phyloP scores from a whole-genome alignment of 805 yeast species.

The Ogataea dorogensis region DNA sequence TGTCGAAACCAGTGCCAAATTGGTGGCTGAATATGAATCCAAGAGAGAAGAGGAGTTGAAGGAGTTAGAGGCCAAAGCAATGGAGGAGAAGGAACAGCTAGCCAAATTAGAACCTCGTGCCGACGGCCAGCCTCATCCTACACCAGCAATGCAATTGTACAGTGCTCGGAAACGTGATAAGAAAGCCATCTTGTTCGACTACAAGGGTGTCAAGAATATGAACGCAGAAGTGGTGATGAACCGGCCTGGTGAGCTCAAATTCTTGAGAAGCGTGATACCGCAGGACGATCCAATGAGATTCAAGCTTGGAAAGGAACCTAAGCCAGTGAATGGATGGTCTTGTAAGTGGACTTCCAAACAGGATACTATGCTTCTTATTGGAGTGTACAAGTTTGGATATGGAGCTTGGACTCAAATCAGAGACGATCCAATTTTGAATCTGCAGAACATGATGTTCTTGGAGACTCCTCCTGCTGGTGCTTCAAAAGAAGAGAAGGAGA shows the following conservation, averaged over 20 bases:
- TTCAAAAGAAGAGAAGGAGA: constrained; percentile 38
- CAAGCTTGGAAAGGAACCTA: constrained; percentile 60
- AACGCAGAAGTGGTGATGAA: constrained; percentile 86
- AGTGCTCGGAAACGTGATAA: constrained; percentile 71
- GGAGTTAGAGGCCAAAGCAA: constrained; percentile 59
- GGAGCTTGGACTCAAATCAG: constrained; percentile 94
- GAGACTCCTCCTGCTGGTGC: constrained; percentile 39
- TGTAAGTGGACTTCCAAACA: constrained; percentile 82
- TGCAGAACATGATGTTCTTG: constrained; percentile 80
- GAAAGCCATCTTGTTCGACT: constrained; percentile 86
- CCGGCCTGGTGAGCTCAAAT: constrained; percentile 81
- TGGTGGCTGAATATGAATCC: constrained; percentile 63
- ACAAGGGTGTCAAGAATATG: constrained; percentile 79
- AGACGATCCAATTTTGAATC: constrained; percentile 89
- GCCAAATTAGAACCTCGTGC: constrained; percentile 29
- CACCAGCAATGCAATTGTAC: constrained; percentile 35
- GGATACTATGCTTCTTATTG: constrained; percentile 83
- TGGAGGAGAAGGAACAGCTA: constrained; percentile 47
- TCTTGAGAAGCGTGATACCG: constrained; percentile 54
- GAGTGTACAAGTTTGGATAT: constrained; percentile 89
- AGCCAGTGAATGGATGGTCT: constrained; percentile 87
- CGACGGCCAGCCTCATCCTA: constrained; percentile 31
- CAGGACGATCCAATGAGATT: constrained; percentile 58
- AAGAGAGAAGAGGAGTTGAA: constrained; percentile 55
- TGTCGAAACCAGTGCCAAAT: constrained; percentile 55